Evolutionary conservation across 306 rosid species (phyloP), one percentile per base, ranked within the genome.

Genomic region (Acacia acuminata): DNA sequence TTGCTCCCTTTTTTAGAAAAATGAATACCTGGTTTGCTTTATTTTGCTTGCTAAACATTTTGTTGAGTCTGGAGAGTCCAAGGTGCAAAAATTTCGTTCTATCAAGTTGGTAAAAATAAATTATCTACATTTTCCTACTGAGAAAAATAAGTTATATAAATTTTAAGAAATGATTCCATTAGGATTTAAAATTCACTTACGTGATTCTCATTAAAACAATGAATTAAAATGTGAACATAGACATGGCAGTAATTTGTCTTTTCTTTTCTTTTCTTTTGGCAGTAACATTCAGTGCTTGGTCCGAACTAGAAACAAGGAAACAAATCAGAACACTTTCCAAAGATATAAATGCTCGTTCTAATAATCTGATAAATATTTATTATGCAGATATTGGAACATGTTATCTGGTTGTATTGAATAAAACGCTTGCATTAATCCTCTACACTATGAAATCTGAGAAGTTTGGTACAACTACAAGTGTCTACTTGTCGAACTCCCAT

Each of bases 401-500:
- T 25, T 7, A 27, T 30, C 64, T 56, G 11, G 13, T 12, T 56
- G 27, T 5, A 27, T 5, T 0, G 20, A 25, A 27, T 32, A 63
- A 63, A 63, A 27, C 68, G 5, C 38, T 3, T 0, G 40, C 36
- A 63, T 27, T 4, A 25, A 63, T 63, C 40, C 68, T 25, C 38
- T 13, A 63, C 20, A 13, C 38, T 15, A 25, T 25, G 17, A 63
- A 63, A 25, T 63, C 38, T 27, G 17, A 25, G 8, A 63, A 63
- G 10, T 24, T 63, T 12, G 69, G 40, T 27, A 30, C 40, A 3
- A 30, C 36, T 32, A 32, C 22, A 30, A 64, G 43, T 7, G 42
- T 64, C 42, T 64, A 64, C 36, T 30, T 64, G 70, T 64, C 70
- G 7, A 64, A 64, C 70, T 64, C 70, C 70, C 70, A 64, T 64